Conservation (phyloP, 225 moss, liverwort and hornwort genomes). For the Sphagnum contortum region DNA sequence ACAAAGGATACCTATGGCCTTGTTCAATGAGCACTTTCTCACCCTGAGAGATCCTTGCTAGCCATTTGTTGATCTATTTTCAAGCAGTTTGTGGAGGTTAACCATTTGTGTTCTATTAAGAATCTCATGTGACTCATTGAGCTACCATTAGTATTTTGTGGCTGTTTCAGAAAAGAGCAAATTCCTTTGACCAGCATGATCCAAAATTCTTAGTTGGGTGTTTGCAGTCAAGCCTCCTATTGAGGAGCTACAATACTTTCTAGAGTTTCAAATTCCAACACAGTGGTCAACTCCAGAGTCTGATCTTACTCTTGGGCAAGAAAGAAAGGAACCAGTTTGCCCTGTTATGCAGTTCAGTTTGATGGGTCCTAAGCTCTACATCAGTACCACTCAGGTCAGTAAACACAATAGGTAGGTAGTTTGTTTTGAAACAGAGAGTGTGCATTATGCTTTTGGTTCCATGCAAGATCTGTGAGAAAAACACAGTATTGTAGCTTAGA, state of each 20-base stretch:
- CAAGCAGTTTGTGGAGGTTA: too few species aligned
- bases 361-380: constrained; percentile 77
- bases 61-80: too few species aligned
- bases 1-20: too few species aligned
- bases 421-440: too few species aligned
- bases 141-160: too few species aligned
- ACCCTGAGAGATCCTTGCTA: not conserved
- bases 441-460: too few species aligned
- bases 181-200: not conserved
- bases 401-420: too few species aligned
- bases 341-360: constrained; percentile 78
- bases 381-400: constrained; percentile 68
- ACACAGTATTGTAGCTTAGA: too few species aligned
- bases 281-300: constrained; percentile 68
- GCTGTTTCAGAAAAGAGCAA: too few species aligned
- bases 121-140: too few species aligned
- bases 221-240: constrained; percentile 70
- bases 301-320: constrained; percentile 57
- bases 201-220: not conserved
- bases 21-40: not conserved
- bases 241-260: constrained; percentile 72
- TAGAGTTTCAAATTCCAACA: constrained; percentile 80
- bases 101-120: too few species aligned
- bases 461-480: too few species aligned
- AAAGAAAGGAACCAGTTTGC: constrained; percentile 53